phyloP scores from a whole-genome alignment of 1,139 yeast species.

The Kodamaea plutei region DNA sequence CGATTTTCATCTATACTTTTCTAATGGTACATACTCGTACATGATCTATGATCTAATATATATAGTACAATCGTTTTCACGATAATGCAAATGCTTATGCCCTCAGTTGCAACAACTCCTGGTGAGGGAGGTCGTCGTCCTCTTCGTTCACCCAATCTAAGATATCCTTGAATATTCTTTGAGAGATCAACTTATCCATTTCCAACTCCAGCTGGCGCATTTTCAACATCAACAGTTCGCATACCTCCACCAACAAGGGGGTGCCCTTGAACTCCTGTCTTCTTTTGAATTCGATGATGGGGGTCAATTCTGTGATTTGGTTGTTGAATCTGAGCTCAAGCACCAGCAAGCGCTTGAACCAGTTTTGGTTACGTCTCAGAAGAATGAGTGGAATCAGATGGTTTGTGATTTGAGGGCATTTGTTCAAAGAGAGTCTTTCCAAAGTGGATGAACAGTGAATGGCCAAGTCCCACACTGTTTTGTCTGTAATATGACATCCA shows the following conservation, averaged over 20 bases:
- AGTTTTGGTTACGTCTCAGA: constrained; percentile 15
- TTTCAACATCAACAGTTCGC: constrained; percentile 60
- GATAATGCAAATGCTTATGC: no score
- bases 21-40: no score
- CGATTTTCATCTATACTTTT: no score
- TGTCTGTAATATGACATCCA: constrained; percentile 78
- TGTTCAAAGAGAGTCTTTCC: constrained; percentile 72
- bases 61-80: no score
- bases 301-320: constrained; percentile 54
- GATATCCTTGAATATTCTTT: constrained; percentile 51
- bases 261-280: constrained; percentile 51
- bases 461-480: constrained; percentile 77
- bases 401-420: constrained; percentile 65
- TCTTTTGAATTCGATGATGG: constrained; percentile 66
- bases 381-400: constrained; percentile 63
- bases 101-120: constrained; percentile 21
- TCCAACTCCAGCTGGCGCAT: constrained; percentile 60
- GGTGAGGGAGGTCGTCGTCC: constrained; percentile 27
- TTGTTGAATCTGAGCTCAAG: constrained; percentile 69
- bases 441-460: constrained; percentile 50
- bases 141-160: constrained; percentile 53
- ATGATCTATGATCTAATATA: no score
- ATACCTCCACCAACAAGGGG: constrained; percentile 67
- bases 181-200: constrained; percentile 54
- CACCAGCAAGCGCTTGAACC: constrained; percentile 62